A percentile compares a stretch with the other conserved stretches of the same genome.
Evolutionary conservation across 2,329 filamentous ascomycete species (phyloP).

Genomic region (Biscogniauxia sp.): DNA sequence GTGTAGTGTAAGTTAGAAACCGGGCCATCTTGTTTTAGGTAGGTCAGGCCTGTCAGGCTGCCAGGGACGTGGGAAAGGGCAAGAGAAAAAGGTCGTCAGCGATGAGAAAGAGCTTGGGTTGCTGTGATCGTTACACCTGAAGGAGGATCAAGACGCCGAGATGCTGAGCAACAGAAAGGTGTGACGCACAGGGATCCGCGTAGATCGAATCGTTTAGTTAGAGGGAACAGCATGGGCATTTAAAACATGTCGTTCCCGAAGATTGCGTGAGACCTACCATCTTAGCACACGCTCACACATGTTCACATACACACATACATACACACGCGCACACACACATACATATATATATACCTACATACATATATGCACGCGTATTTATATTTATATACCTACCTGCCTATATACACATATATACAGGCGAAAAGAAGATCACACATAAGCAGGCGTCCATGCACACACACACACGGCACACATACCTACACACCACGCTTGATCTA

Average conservation of each 20-base stretch:
- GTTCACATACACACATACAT: slow-evolving; percentile 4
- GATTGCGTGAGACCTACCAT: slow-evolving; percentile 23
- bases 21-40: background rate
- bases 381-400: slow-evolving; percentile 1
- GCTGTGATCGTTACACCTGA: slow-evolving; percentile 3
- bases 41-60: slow-evolving; percentile 2
- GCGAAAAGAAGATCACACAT: background rate
- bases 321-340: background rate
- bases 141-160: slow-evolving; percentile 12
- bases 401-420: background rate
- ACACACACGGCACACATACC: background rate
- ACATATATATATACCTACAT: slow-evolving; percentile 1
- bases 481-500: background rate
- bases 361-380: background rate
- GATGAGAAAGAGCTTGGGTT: background rate
- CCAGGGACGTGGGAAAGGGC: slow-evolving; percentile 1
- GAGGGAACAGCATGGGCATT: slow-evolving; percentile 11
- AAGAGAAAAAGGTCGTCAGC: slow-evolving; percentile 1
- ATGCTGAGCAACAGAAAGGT: slow-evolving; percentile 11
- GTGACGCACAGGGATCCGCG: slow-evolving; percentile 19
- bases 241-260: slow-evolving; percentile 20
- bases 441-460: background rate
- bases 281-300: slow-evolving; percentile 10
- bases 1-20: too few relatives aligned
- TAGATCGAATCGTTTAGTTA: slow-evolving; percentile 24